Evolutionary conservation across 176 grass and related monocot species (phyloP).

Genomic region (Guadua angustifolia): DNA sequence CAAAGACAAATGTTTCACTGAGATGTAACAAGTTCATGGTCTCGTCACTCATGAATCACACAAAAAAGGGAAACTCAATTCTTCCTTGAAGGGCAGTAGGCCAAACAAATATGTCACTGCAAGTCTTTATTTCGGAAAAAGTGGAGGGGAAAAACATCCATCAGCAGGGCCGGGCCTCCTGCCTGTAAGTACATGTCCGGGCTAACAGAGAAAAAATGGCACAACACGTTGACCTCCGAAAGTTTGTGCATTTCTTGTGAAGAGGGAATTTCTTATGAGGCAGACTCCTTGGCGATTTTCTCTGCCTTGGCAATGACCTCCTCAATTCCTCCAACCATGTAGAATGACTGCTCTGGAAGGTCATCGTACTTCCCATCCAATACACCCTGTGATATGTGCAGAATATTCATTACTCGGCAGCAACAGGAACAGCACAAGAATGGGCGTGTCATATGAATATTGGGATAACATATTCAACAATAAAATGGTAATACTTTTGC

Average conservation of each 20-base stretch:
- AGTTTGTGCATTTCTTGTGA: slow-evolving; percentile 10
- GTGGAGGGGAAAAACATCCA: slow-evolving; percentile 40
- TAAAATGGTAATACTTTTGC: background rate
- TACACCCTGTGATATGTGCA: slow-evolving; percentile 60
- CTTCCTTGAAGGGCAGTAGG: slow-evolving; percentile 46
- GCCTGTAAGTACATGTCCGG: slow-evolving; percentile 52
- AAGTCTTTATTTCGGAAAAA: slow-evolving; percentile 53
- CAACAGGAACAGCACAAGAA: background rate
- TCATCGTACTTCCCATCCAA: slow-evolving; percentile 93
- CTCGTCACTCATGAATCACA: slow-evolving; percentile 26
- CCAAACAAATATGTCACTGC: slow-evolving; percentile 41
- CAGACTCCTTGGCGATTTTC: slow-evolving; percentile 89
- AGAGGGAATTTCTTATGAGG: slow-evolving; percentile 50
- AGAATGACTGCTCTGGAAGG: slow-evolving; percentile 88
- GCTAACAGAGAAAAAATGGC: slow-evolving; percentile 46
- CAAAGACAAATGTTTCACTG: slow-evolving; percentile 10
- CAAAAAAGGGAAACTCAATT: slow-evolving; percentile 45
- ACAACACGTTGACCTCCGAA: slow-evolving; percentile 46
- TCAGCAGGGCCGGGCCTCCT: slow-evolving; percentile 52
- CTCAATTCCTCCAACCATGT: slow-evolving; percentile 95
- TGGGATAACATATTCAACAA: background rate
- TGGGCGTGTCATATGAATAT: background rate
- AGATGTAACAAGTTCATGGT: slow-evolving; percentile 39
- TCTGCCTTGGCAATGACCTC: slow-evolving; percentile 93
- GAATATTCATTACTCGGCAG: background rate